These are phyloP conservation scores for Fraxinus velutina DNA, from an alignment of 305 asterid species.

Conservation along the genomic window DNA sequence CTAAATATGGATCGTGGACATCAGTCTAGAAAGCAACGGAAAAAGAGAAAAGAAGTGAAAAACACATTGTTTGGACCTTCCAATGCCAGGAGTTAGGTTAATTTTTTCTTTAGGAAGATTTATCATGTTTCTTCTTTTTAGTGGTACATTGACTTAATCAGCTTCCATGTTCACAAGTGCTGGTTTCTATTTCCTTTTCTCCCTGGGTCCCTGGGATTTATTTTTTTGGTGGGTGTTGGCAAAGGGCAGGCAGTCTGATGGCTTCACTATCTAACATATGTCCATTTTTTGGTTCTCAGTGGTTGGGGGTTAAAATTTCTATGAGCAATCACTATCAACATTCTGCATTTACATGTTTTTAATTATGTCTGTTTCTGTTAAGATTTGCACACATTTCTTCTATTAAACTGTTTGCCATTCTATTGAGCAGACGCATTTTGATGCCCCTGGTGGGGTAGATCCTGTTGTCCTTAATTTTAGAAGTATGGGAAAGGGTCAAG, in stretches of 20 bases:
- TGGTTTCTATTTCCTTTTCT: background rate
- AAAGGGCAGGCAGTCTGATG: background rate
- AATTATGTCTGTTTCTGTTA: background rate
- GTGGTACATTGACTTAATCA: background rate
- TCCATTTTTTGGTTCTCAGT: background rate
- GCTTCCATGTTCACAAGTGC: background rate
- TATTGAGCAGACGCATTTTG: conserved; percentile 60
- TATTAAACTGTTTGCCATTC: background rate
- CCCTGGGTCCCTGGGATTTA: background rate
- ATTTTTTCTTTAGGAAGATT: background rate
- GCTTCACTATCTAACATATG: background rate
- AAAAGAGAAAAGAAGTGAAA: background rate
- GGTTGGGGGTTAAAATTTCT: background rate
- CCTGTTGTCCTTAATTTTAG: conserved; percentile 67
- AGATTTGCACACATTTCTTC: background rate
- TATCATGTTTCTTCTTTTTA: background rate
- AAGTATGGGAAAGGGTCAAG: conserved; percentile 92
- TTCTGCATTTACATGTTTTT: background rate
- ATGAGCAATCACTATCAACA: background rate
- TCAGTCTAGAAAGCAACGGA: background rate
- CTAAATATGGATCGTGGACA: background rate
- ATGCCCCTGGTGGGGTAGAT: conserved; percentile 59
- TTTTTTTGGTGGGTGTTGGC: background rate
- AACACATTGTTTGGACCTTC: background rate
- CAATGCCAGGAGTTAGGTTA: background rate